Base-by-base conservation (phyloP, 1,284 basidiomycete genomes). In the Vanrija sp. region DNA sequence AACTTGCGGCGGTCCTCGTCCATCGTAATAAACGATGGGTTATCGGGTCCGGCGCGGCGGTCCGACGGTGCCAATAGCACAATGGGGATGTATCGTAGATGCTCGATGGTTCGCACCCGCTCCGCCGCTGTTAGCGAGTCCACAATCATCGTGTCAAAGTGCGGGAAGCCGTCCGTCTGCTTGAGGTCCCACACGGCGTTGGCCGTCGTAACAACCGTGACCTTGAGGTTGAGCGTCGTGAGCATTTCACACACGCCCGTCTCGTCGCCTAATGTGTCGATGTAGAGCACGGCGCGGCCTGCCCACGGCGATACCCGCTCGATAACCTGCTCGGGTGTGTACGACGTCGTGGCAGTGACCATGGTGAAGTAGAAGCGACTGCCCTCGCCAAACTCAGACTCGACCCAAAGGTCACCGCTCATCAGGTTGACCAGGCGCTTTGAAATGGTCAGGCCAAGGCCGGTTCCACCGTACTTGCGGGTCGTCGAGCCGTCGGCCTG, bases 331-430 rank as follows among this genome's bases (percentile, higher is more conserved):
- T 91, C 87, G 68, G 86, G 81, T 9, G 73, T 62, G 3, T 67
- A 62, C 25, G 65, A 64, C 5, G 69, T 73, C 44, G 71, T 72
- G 45, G 87, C 83, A 55, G 85, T 84, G 51, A 85, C 83, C 63
- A 85, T 88, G 64, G 91, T 88, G 80, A 98, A 98, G 85, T 90
- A 96, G 84, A 98, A 99, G 75, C 89, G 88, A 74, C 88, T 91
- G 15, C 96, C 96, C 67, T 90, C 88, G 49, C 89, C 85, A 62
- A 91, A 86, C 72, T 96, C 91, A 58, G 86, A 89, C 74, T 96
- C 90, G 46, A 99, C 96, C 96, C 96, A 98, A 80, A 99, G 90
- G 69, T 96, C 92, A 55, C 96, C 96, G 67, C 90, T 86, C 96
- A 99, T 99, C 64, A 98, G 86, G 62, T 88, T 90, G 47, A 98